Conservation (phyloP, 106 monocot species). For the Dioscorea zingiberensis region DNA sequence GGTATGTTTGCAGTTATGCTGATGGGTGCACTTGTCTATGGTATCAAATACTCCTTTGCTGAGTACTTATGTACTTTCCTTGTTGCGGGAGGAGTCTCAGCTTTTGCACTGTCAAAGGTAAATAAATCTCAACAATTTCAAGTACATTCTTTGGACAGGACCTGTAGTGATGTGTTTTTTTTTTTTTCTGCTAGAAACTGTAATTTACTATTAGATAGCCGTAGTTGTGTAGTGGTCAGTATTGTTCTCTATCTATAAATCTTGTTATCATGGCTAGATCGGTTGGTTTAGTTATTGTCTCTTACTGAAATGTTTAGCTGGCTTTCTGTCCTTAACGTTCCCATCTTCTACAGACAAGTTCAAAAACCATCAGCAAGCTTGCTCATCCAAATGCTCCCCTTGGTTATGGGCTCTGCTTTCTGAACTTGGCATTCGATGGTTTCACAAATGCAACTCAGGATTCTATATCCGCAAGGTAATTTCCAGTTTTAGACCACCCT, state of each 20-base stretch:
- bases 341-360: constrained; percentile 70
- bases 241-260: no score
- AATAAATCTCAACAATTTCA: not conserved
- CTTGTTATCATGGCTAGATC: no score
- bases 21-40: constrained; percentile 89
- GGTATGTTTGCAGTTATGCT: constrained; percentile 71
- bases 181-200: no score
- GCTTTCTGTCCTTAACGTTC: not conserved
- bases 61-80: constrained; percentile 93
- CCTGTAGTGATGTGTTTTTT: no score
- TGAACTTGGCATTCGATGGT: constrained; percentile 92
- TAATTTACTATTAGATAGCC: no score
- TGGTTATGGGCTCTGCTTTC: constrained; percentile 84
- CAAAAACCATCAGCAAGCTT: constrained; percentile 90
- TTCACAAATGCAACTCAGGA: constrained; percentile 98
- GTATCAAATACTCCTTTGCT: constrained; percentile 80
- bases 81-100: constrained; percentile 94
- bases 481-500: not conserved
- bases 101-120: constrained; percentile 93
- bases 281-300: no score
- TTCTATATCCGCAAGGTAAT: constrained; percentile 74
- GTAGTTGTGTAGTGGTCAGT: no score
- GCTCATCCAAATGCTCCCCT: constrained; percentile 96
- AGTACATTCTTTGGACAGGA: no score
- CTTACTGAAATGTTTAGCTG: no score